These are phyloP conservation scores for Capronia americana DNA, from an alignment of 2,329 filamentous ascomycete genomes.

Conservation along the genomic window DNA sequence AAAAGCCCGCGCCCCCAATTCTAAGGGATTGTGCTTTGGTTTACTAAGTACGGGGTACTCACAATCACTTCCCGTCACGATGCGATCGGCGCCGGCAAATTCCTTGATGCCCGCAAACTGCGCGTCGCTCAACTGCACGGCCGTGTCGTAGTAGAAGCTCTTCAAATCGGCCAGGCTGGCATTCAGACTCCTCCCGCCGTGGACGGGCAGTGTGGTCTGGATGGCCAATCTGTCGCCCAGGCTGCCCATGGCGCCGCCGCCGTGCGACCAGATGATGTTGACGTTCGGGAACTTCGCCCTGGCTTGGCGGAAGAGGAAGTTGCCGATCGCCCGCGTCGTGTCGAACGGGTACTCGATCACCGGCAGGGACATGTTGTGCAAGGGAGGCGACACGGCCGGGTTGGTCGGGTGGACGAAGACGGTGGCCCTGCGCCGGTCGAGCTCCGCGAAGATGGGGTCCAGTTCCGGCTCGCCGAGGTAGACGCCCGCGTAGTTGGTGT, in stretches of 20 bases:
- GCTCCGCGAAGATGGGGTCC: conserved; percentile 19
- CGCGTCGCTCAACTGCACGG: conserved; percentile 21
- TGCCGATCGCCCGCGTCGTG: conserved; percentile 39
- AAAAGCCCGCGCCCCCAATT: background rate
- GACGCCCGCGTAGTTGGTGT: conserved; percentile 18
- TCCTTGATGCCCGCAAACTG: conserved; percentile 41
- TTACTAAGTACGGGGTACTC: too few species aligned
- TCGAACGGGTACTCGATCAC: conserved; percentile 43
- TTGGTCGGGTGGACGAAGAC: conserved; percentile 22
- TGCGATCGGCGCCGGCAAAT: conserved; percentile 36
- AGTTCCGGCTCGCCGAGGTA: conserved; percentile 19
- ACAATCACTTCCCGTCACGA: conserved; percentile 43
- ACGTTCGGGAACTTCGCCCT: conserved; percentile 36
- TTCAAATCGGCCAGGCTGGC: conserved; percentile 37
- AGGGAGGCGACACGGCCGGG: background rate
- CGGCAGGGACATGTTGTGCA: conserved; percentile 22
- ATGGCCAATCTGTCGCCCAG: conserved; percentile 39
- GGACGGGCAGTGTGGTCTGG: conserved; percentile 33
- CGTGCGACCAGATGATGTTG: conserved; percentile 41
- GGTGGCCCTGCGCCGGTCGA: conserved; percentile 15
- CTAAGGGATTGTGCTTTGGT: background rate
- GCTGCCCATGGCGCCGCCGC: conserved; percentile 40
- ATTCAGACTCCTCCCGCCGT: conserved; percentile 34
- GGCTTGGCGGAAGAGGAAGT: conserved; percentile 38
- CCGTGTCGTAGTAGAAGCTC: conserved; percentile 41